Evolutionary conservation across 305 asterid species (phyloP).

Genomic region (Fraxinus sp.): DNA sequence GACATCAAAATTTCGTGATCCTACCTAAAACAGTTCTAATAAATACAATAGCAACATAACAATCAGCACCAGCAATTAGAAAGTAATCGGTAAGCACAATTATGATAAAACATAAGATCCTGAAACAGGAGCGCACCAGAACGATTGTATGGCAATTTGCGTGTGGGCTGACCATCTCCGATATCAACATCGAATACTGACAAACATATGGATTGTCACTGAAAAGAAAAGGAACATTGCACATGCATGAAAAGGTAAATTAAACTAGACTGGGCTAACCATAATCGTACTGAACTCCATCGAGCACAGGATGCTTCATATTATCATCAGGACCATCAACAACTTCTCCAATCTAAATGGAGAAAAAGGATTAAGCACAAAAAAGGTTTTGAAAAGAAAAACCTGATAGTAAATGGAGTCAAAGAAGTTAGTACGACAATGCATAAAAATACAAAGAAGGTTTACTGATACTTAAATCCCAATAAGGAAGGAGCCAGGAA

Average conservation of each 20-base stretch:
- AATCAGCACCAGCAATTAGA: neutral
- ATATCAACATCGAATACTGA: constrained; percentile 97
- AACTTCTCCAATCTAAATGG: constrained; percentile 88
- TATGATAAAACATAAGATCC: constrained; percentile 1
- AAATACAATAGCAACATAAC: neutral
- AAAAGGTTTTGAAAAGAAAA: neutral
- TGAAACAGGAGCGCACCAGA: constrained; percentile 55
- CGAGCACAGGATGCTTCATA: constrained; percentile 46
- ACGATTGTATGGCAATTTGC: constrained; percentile 87
- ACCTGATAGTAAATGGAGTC: constrained; percentile 6
- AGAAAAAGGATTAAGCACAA: constrained; percentile 9
- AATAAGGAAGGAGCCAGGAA: neutral
- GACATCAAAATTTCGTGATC: neutral
- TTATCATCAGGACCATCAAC: constrained; percentile 90
- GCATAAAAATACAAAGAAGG: constrained; percentile 6
- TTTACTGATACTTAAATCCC: constrained; percentile 20
- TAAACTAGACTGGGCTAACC: constrained; percentile 49
- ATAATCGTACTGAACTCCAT: constrained; percentile 74
- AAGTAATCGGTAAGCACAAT: neutral
- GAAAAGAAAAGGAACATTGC: constrained; percentile 18
- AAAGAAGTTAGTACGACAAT: neutral
- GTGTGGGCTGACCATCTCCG: constrained; percentile 96
- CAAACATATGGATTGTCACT: constrained; percentile 29
- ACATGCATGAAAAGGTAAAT: constrained; percentile 26
- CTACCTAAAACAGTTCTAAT: neutral